Evolutionary conservation across 1,284 basidiomycete species (phyloP).

Genomic region (Kalmanozyma brasiliensis): DNA sequence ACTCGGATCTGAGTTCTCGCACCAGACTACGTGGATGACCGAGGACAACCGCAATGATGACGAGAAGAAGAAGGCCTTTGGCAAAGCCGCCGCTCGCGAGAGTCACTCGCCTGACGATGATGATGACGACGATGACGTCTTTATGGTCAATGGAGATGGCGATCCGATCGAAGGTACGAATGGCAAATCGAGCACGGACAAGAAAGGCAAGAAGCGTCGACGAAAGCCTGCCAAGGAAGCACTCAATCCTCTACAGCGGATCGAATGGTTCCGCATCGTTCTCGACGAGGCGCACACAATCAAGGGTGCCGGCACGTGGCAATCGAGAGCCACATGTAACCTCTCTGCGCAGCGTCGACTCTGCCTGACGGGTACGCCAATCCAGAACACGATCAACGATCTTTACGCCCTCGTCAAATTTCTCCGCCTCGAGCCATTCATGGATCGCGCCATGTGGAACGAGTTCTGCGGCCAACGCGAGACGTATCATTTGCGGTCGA

Average conservation of each 20-base stretch:
- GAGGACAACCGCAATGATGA: conserved; percentile 31
- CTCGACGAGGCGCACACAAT: conserved; percentile 94
- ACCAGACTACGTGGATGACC: conserved; percentile 73
- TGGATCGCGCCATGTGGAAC: conserved; percentile 92
- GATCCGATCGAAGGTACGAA: conserved; percentile 22
- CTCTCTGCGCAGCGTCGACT: conserved; percentile 90
- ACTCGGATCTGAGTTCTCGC: conserved; percentile 91
- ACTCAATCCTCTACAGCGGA: conserved; percentile 88
- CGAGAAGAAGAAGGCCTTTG: conserved; percentile 15
- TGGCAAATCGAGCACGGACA: conserved; percentile 40
- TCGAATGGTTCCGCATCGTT: conserved; percentile 97
- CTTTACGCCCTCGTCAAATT: conserved; percentile 97
- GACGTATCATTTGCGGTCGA: conserved; percentile 70
- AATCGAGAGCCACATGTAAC: conserved; percentile 92
- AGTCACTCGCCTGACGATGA: conserved; percentile 22
- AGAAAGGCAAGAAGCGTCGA: conserved; percentile 69
- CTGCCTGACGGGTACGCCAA: conserved; percentile 94
- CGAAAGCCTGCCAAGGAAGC: conserved; percentile 72
- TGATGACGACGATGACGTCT: conserved; percentile 72
- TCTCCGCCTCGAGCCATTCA: conserved; percentile 87
- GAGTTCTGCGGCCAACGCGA: conserved; percentile 90
- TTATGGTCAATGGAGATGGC: conserved; percentile 78
- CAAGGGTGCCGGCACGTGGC: conserved; percentile 93
- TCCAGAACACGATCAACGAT: conserved; percentile 98
- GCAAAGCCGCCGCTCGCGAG: background rate